These are phyloP conservation scores for Candida buenavistaensis DNA, from an alignment of 1,139 yeast species.

Conservation along the genomic window DNA sequence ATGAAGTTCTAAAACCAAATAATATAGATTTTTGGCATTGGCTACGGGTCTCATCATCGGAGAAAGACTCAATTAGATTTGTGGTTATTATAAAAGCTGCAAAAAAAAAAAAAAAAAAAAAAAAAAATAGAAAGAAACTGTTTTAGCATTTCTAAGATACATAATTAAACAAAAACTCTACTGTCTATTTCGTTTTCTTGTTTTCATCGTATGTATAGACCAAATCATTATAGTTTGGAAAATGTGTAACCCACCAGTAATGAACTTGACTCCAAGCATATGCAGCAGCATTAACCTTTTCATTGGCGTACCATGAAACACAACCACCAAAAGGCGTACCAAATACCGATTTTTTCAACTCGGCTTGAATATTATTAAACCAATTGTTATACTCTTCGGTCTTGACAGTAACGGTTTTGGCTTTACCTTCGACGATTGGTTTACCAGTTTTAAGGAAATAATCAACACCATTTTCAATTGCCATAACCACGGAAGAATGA, in stretches of 20 bases:
- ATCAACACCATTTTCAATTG: constrained; percentile 38
- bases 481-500: constrained; percentile 43
- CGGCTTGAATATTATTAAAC: constrained; percentile 30
- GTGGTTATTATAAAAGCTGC: constrained; percentile 49
- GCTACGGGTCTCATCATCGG: constrained; percentile 63
- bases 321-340: constrained; percentile 48
- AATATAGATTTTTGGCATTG: constrained; percentile 52
- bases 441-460: constrained; percentile 26
- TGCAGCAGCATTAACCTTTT: constrained; percentile 32
- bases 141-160: not conserved
- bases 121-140: not conserved
- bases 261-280: constrained; percentile 41
- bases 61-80: constrained; percentile 53
- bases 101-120: not conserved
- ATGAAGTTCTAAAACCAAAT: constrained; percentile 49
- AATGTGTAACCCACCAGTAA: constrained; percentile 30
- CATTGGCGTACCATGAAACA: constrained; percentile 38
- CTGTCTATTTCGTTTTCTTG: not conserved
- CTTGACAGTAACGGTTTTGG: constrained; percentile 33
- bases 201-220: constrained; percentile 10
- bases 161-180: too few relatives aligned
- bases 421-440: constrained; percentile 30
- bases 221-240: constrained; percentile 32
- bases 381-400: constrained; percentile 36
- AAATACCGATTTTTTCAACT: constrained; percentile 32